Conservation (phyloP, 2,329 filamentous ascomycete genomes). For the Diaporthe citriasiana region DNA sequence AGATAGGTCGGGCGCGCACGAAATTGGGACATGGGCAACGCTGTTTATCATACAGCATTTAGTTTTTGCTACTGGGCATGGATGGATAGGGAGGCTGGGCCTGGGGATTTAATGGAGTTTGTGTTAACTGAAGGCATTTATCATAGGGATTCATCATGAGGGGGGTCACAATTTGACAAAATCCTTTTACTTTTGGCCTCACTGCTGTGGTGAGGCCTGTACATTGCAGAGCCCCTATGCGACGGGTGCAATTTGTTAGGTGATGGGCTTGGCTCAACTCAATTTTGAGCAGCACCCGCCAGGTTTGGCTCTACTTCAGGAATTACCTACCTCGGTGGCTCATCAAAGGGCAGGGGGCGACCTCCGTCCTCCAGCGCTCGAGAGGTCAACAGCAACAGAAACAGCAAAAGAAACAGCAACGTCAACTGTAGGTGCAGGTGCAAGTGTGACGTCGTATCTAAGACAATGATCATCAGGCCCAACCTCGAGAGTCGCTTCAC, state of each 20-base stretch:
- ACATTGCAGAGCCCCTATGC: neutral
- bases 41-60: slow-evolving; percentile 19
- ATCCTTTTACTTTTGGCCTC: neutral
- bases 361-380: neutral
- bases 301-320: neutral
- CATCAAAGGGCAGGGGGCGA: neutral
- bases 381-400: neutral
- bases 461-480: slow-evolving; percentile 13
- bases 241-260: neutral
- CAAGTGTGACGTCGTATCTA: slow-evolving; percentile 20
- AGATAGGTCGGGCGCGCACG: neutral
- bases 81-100: neutral
- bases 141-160: neutral
- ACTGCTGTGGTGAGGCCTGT: neutral
- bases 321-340: neutral
- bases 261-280: neutral
- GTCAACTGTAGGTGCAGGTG: neutral
- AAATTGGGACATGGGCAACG: slow-evolving; percentile 7
- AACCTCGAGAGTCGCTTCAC: neutral
- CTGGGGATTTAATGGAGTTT: slow-evolving; percentile 29
- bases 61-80: slow-evolving; percentile 15
- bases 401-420: neutral
- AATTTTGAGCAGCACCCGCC: neutral
- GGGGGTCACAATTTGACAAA: slow-evolving; percentile 12
- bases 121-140: slow-evolving; percentile 3